These are phyloP conservation scores for Populus trichocarpa DNA, from an alignment of 441 rosid genomes.

Conservation along the genomic window DNA sequence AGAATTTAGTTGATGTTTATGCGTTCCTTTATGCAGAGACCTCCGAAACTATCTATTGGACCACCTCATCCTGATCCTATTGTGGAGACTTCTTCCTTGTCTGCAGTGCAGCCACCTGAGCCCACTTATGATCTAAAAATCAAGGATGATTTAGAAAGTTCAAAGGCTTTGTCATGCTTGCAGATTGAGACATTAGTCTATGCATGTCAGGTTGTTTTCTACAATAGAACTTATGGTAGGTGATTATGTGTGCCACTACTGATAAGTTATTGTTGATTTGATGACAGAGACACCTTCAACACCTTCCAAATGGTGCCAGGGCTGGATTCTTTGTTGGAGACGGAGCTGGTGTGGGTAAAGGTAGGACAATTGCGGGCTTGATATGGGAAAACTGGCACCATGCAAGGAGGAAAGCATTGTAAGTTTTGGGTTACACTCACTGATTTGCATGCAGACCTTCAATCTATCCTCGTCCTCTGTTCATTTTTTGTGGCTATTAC, in stretches of 20 bases:
- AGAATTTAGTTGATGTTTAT: conserved; percentile 13
- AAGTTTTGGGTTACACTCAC: conserved; percentile 34
- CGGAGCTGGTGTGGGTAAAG: conserved; percentile 99
- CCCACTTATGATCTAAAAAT: conserved; percentile 79
- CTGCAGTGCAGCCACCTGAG: conserved; percentile 97
- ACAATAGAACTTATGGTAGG: conserved; percentile 20
- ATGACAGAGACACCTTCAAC: conserved; percentile 88
- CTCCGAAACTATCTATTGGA: conserved; percentile 87
- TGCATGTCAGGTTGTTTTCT: conserved; percentile 83
- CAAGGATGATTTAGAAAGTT: conserved; percentile 68
- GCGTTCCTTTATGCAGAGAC: conserved; percentile 53
- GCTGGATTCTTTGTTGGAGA: conserved; percentile 98
- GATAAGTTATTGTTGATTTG: conserved; percentile 29
- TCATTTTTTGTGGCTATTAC: background rate
- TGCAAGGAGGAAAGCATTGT: conserved; percentile 84
- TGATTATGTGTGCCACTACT: conserved; percentile 14
- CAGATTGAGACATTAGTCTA: conserved; percentile 99
- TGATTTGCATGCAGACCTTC: background rate
- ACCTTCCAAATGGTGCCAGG: conserved; percentile 79
- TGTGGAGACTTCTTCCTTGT: conserved; percentile 93
- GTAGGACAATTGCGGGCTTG: conserved; percentile 94
- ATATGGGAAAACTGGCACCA: conserved; percentile 97
- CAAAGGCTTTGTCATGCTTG: conserved; percentile 87
- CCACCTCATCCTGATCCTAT: conserved; percentile 97
- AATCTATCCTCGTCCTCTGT: background rate